Evolutionary conservation across 1,139 yeast species (phyloP), one percentile per base, ranked within the genome.

Genomic region (Geotrichum restrictum): DNA sequence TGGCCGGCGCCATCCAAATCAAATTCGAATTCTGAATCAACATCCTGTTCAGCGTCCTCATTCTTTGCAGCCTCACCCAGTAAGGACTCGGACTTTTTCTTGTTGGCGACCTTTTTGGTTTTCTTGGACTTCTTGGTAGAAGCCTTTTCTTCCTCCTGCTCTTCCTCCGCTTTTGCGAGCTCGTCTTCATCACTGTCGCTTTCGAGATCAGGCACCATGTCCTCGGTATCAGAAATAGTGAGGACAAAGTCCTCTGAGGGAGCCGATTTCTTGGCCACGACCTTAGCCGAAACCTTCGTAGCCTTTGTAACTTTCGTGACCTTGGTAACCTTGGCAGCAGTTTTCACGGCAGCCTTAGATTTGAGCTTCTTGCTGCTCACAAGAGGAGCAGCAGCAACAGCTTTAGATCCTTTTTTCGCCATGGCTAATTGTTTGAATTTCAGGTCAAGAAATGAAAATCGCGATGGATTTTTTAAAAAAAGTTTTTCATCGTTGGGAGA

Each of bases 21-120:
- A 66, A 91, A 91, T 53, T 83, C 82, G 29, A 91, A 88, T 57
- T 84, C 82, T 49, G 91, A 74, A 54, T 82, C 85, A 24, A 75
- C 75, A 18, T 75, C 73, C 6, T 70, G 75, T 34, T 72, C 74
- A 29, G 70, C 71, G 21, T 68, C 74, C 7, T 64, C 62, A 22
- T 68, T 67, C 14, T 60, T 61, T 19, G 61, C 60, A 3, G 56
- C 62, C 39, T 60, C 64, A 29, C 41, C 41, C 36, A 38, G 21
- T 11, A 45, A 21, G 54, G 54, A 44, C 56, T 57, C 38, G 60
- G 58, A 48, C 34, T 56, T 56, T 44, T 61, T 57, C 24, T 62
- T 64, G 40, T 69, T 67, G 58, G 36, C 31, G 8, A 67, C 66
- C 45, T 65, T 68, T 55, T 66, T 67, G 48, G 62, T 63, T 52